Conservation (phyloP, 75 land plant species). For the Adiantum capillusveneris region DNA sequence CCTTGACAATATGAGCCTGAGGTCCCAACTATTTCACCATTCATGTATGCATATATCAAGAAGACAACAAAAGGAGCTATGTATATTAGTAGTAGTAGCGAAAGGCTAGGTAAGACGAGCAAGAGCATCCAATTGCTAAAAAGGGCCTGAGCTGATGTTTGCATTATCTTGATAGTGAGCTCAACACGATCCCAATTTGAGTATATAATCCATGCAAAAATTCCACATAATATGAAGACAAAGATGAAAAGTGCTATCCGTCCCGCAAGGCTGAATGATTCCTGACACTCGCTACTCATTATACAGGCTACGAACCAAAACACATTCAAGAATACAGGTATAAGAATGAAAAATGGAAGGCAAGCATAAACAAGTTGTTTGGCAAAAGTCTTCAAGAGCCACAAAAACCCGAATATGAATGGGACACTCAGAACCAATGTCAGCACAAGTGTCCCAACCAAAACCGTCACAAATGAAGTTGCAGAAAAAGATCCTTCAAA, state of each 20-base stretch:
- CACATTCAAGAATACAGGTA: constrained; percentile 57
- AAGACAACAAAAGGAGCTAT: constrained; percentile 65
- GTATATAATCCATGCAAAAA: constrained; percentile 70
- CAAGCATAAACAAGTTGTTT: constrained; percentile 73
- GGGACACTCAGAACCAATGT: constrained; percentile 62
- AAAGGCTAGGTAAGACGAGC: constrained; percentile 49
- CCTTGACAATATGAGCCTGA: constrained; percentile 23
- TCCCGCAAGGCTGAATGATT: constrained; percentile 43
- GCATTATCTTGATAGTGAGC: constrained; percentile 58
- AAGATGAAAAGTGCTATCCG: constrained; percentile 55
- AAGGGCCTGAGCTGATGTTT: constrained; percentile 57
- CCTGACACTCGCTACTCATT: constrained; percentile 40
- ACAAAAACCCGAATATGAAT: constrained; percentile 37
- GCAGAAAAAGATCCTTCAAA: constrained; percentile 7
- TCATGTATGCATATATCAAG: constrained; percentile 56
- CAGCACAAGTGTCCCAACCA: constrained; percentile 47
- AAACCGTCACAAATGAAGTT: constrained; percentile 6
- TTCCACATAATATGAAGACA: constrained; percentile 54
- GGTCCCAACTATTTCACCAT: constrained; percentile 48
- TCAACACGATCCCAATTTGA: constrained; percentile 77
- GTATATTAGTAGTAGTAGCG: constrained; percentile 39
- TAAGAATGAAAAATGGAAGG: constrained; percentile 70
- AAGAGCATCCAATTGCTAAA: constrained; percentile 53
- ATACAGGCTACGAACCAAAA: constrained; percentile 89
- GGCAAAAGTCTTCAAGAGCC: constrained; percentile 53